Base-by-base conservation (phyloP, 2,329 filamentous ascomycete genomes). In the Juglanconis juglandina region DNA sequence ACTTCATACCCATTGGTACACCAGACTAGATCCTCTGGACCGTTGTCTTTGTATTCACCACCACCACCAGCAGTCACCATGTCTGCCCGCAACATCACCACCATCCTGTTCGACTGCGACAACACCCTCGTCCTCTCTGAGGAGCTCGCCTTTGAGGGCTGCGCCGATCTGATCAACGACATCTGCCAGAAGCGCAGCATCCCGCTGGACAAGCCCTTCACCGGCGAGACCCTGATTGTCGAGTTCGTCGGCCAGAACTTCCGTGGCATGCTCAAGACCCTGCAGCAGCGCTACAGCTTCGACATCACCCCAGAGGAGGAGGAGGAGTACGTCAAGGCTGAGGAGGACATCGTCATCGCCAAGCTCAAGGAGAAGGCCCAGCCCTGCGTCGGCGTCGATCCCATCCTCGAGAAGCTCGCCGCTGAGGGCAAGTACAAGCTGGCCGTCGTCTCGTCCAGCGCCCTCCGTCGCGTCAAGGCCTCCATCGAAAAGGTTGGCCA, bases 201-300 rank as follows among this genome's bases (percentile, higher is more conserved):
- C 69, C 70, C 80, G 33, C 62, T 69, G 62, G 66, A 74, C 35
- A 81, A 85, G 68, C 85, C 83, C 72, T 96, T 96, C 80, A 92
- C 90, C 4, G 89, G 89, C 70, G 84, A 87, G 52, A 82, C 86
- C 62, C 87, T 96, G 65, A 90, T 96, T 77, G 79, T 82, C 68
- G 90, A 96, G 77, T 96, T 96, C 70, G 91, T 96, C 68, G 92
- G 93, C 69, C 89, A 95, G 75, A 96, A 96, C 83, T 96, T 96
- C 84, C 91, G 92, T 67, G 91, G 91, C 76, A 96, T 96, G 91
- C 87, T 96, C 77, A 76, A 80, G 61, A 86, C 85, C 63, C 85
- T 96, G 63, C 87, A 92, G 75, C 78, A 86, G 74, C 88, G 90
- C 75, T 87, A 91, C 81, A 80, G 82, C 75, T 94, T 96, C 76